A percentile compares a stretch with the other conserved stretches of the same genome.
phyloP scores from a whole-genome alignment of 1,139 yeast genomes.

The Komagataea norvegica region DNA sequence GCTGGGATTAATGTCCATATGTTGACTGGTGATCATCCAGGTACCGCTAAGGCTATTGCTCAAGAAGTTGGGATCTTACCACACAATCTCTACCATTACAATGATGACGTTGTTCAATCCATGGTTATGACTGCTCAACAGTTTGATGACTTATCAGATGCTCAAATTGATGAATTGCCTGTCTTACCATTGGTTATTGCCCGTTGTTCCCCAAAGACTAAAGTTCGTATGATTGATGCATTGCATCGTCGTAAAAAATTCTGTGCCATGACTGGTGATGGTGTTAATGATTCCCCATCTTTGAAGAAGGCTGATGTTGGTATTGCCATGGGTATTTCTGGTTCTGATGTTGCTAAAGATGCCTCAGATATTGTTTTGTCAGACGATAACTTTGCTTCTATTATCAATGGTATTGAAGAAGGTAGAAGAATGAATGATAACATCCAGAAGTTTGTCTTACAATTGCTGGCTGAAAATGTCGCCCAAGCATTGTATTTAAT shows the following conservation, averaged over 20 bases:
- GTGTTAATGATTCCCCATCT: constrained; percentile 51
- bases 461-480: too few species aligned
- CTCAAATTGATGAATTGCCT: constrained; percentile 40
- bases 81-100: constrained; percentile 22
- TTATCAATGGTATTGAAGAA: too few species aligned
- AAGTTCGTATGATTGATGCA: constrained; percentile 44
- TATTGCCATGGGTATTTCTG: constrained; percentile 46
- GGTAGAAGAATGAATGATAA: too few species aligned
- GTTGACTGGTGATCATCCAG: constrained; percentile 53
- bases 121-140: constrained; percentile 36
- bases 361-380: too few species aligned
- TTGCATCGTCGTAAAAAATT: constrained; percentile 42
- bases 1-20: constrained; percentile 49
- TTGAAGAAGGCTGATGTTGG: constrained; percentile 50
- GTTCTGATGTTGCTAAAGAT: constrained; percentile 56
- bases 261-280: constrained; percentile 52
- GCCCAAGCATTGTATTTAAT: too few species aligned
- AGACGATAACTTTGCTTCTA: too few species aligned
- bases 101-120: constrained; percentile 27
- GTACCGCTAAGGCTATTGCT: constrained; percentile 51
- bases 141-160: constrained; percentile 34
- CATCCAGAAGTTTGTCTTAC: too few species aligned
- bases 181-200: constrained; percentile 47
- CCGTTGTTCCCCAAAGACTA: constrained; percentile 53
- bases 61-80: constrained; percentile 40